These are phyloP conservation scores for Cadophora sp. DNA, from an alignment of 2,329 filamentous ascomycete genomes.

Conservation along the genomic window DNA sequence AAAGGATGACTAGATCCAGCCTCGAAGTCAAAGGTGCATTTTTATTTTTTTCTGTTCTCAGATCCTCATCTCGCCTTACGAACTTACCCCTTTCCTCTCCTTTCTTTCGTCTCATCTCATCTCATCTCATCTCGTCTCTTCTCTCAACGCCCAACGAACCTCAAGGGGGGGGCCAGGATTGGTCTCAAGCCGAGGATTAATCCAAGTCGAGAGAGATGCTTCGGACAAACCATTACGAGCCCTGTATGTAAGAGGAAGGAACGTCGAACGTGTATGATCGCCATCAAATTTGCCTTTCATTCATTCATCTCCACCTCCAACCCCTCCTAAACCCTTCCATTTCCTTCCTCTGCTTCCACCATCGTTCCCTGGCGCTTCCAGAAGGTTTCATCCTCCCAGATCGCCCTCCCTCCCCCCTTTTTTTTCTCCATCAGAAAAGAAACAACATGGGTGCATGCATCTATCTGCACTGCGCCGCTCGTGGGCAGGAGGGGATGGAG, in stretches of 20 bases:
- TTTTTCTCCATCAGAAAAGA: neutral
- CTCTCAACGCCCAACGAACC: no score
- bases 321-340: conserved; percentile 1
- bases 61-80: no score
- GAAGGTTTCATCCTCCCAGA: conserved; percentile 10
- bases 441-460: no score
- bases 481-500: neutral
- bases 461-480: conserved; percentile 8
- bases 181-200: neutral
- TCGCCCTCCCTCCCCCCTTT: neutral
- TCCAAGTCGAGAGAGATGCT: no score
- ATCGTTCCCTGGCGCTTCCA: neutral
- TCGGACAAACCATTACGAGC: neutral
- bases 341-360: conserved; percentile 1
- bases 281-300: neutral
- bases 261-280: neutral
- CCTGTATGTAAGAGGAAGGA: neutral
- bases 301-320: conserved; percentile 5
- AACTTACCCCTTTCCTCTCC: no score
- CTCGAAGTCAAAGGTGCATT: neutral
- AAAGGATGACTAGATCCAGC: neutral
- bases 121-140: no score
- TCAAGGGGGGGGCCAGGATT: no score
- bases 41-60: neutral
- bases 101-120: no score